phyloP scores from a whole-genome alignment of 371 early-diverging fungal species.

The Blastocladiella emersonii region DNA sequence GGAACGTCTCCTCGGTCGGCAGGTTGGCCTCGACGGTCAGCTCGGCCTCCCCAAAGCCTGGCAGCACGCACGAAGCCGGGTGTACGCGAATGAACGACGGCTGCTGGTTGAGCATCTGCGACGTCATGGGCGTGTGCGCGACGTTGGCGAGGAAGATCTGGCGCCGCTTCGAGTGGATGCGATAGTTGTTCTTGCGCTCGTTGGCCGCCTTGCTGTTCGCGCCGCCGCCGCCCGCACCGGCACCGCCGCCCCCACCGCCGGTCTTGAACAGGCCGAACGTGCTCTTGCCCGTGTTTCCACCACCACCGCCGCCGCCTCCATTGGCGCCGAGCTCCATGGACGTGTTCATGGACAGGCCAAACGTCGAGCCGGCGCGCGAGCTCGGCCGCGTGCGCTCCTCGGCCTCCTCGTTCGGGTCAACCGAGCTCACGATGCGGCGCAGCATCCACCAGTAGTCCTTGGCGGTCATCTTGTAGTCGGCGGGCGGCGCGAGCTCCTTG shows the following conservation, averaged over 20 bases:
- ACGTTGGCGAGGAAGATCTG: conserved; percentile 38
- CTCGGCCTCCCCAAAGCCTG: conserved; percentile 27
- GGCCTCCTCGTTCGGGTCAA: background rate
- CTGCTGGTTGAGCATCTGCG: conserved; percentile 20
- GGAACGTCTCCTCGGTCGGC: conserved; percentile 33
- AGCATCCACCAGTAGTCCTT: conserved; percentile 34
- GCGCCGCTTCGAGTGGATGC: conserved; percentile 28
- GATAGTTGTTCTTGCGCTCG: conserved; percentile 10
- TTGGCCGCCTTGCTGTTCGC: conserved; percentile 4
- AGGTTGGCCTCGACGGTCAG: conserved; percentile 31
- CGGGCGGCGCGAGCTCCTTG: conserved; percentile 15
- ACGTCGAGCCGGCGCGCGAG: background rate
- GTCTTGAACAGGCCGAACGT: background rate
- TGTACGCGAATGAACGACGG: conserved; percentile 28
- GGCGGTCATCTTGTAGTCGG: conserved; percentile 15
- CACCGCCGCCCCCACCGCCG: background rate
- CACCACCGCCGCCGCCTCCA: conserved; percentile 10
- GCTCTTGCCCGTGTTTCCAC: conserved; percentile 1
- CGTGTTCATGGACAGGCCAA: background rate
- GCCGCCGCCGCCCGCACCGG: no score
- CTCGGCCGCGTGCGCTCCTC: background rate
- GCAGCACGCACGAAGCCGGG: conserved; percentile 23
- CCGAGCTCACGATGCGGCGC: background rate
- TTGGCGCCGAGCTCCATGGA: background rate
- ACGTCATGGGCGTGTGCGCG: conserved; percentile 21